Conservation (phyloP, 805 yeast genomes). For the Candida maesae region DNA sequence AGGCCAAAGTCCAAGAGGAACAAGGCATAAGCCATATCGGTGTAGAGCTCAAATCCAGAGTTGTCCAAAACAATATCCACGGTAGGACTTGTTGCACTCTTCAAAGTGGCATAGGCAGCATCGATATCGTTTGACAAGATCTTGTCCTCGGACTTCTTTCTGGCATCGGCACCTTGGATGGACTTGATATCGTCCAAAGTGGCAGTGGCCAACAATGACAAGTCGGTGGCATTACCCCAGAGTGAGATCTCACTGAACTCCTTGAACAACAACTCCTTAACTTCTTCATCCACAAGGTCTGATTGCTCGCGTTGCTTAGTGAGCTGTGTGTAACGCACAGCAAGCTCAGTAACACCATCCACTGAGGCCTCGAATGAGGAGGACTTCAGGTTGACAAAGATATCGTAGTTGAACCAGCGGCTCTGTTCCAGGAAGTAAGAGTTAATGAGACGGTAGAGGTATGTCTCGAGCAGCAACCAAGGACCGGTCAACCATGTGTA, state of each 20-base stretch:
- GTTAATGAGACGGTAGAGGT: slow-evolving; percentile 68
- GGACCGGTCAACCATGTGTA: slow-evolving; percentile 81
- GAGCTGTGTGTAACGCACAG: slow-evolving; percentile 53
- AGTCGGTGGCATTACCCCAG: slow-evolving; percentile 98
- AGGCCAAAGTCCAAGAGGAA: slow-evolving; percentile 70
- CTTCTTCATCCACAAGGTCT: slow-evolving; percentile 33
- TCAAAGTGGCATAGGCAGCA: slow-evolving; percentile 55
- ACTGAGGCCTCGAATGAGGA: slow-evolving; percentile 72
- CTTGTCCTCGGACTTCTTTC: slow-evolving; percentile 76
- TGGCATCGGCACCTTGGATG: slow-evolving; percentile 84
- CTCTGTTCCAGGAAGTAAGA: slow-evolving; percentile 36
- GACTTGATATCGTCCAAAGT: slow-evolving; percentile 85
- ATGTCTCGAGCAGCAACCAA: slow-evolving; percentile 88
- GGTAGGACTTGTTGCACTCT: slow-evolving; percentile 31
- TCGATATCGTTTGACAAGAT: slow-evolving; percentile 74
- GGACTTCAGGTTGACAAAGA: slow-evolving; percentile 68
- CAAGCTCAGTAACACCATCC: slow-evolving; percentile 77
- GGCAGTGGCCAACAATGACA: slow-evolving; percentile 85
- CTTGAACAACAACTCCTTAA: slow-evolving; percentile 56
- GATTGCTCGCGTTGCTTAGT: slow-evolving; percentile 23
- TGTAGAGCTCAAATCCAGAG: slow-evolving; percentile 91
- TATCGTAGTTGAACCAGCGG: slow-evolving; percentile 54
- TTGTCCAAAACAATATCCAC: slow-evolving; percentile 87
- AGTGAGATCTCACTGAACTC: slow-evolving; percentile 86
- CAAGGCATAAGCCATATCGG: slow-evolving; percentile 67